These are phyloP conservation scores for Populus euphratica DNA, from an alignment of 345 rosid species.

Conservation along the genomic window DNA sequence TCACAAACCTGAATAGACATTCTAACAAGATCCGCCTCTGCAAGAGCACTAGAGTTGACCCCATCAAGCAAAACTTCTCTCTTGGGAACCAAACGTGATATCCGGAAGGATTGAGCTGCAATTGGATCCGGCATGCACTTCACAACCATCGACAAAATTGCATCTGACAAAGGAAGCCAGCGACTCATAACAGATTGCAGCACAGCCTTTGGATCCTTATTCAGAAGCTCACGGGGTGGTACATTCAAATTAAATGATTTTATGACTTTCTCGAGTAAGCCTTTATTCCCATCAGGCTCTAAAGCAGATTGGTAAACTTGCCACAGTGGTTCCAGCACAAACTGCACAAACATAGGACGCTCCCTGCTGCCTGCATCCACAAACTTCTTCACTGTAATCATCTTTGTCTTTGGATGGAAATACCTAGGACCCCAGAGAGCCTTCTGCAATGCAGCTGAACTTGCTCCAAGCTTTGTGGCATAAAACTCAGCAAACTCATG, in stretches of 20 bases:
- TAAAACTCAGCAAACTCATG: constrained; percentile 75
- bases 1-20: constrained; percentile 76
- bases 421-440: constrained; percentile 92
- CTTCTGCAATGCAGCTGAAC: constrained; percentile 55
- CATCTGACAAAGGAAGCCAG: constrained; percentile 90
- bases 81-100: constrained; percentile 72
- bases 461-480: constrained; percentile 77
- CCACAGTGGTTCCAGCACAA: constrained; percentile 95
- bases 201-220: constrained; percentile 75
- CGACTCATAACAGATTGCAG: constrained; percentile 84
- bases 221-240: constrained; percentile 78
- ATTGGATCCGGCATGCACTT: constrained; percentile 80
- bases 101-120: constrained; percentile 62
- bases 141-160: constrained; percentile 85
- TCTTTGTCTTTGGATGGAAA: constrained; percentile 61
- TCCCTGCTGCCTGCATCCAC: constrained; percentile 52
- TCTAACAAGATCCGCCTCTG: constrained; percentile 68
- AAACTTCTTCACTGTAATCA: constrained; percentile 83
- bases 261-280: constrained; percentile 60
- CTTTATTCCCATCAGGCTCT: constrained; percentile 62
- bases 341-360: constrained; percentile 93
- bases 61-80: constrained; percentile 44
- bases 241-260: constrained; percentile 64
- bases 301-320: constrained; percentile 73
- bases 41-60: constrained; percentile 45